phyloP scores from a whole-genome alignment of 2,329 filamentous ascomycete species.

The Trichoderma endophyticum region DNA sequence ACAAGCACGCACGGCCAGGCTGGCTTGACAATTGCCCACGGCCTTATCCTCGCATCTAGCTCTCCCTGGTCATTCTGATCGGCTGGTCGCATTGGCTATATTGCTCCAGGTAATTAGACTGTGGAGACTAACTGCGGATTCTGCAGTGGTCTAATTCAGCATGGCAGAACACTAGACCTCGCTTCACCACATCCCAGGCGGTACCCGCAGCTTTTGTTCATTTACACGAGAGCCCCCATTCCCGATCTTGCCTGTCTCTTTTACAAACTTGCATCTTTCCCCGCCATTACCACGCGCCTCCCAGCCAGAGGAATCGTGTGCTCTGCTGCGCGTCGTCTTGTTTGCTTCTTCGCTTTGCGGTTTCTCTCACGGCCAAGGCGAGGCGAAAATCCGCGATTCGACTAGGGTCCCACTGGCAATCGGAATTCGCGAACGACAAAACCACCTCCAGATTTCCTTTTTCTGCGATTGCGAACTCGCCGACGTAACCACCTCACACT shows the following conservation, averaged over 20 bases:
- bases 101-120: constrained; percentile 24
- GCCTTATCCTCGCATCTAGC: constrained; percentile 3
- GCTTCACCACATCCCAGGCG: constrained; percentile 13
- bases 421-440: constrained; percentile 11
- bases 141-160: constrained; percentile 11
- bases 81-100: constrained; percentile 25
- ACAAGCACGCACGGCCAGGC: background rate
- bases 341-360: background rate
- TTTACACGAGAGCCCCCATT: constrained; percentile 16
- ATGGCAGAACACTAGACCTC: constrained; percentile 16
- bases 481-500: background rate
- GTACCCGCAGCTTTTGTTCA: constrained; percentile 9
- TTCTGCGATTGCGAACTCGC: background rate
- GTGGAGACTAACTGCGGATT: constrained; percentile 20
- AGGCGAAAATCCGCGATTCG: background rate
- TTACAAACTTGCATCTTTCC: constrained; percentile 12
- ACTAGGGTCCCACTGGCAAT: constrained; percentile 8
- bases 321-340: background rate
- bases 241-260: constrained; percentile 12
- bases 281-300: constrained; percentile 3
- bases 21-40: background rate
- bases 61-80: constrained; percentile 23
- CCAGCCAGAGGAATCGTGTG: background rate
- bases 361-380: background rate
- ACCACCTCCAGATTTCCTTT: background rate